Base-by-base conservation (phyloP, 2,329 filamentous ascomycete species). In the Venturia carpophila region DNA sequence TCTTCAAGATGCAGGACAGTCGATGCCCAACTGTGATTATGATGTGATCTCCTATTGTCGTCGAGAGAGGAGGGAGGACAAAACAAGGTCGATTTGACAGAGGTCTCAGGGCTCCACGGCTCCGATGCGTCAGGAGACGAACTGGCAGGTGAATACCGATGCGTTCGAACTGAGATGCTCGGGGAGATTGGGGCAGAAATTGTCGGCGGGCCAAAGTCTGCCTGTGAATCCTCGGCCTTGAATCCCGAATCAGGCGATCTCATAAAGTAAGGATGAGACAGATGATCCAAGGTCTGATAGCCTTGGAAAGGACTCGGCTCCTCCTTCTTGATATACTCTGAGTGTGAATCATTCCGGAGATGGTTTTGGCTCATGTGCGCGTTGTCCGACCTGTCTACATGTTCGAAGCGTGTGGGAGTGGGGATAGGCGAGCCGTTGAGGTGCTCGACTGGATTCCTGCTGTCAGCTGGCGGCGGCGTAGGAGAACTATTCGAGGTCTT, bases 311-410 rank as follows among this genome's bases (percentile, higher is more conserved):
- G 30, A 56, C 52, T 56, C 7, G 52, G 52, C 15, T 56, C 27
- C 52, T 56, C 52, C 27, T 56, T 34, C 52, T 56, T 56, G 52
- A 56, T 56, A 19, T 37, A 56, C 5, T 34, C 27, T 37, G 52
- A 19, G 13, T 56, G 52, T 37, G 52, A 56, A 56, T 56, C 52
- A 13, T 34, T 56, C 17, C 27, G 52, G 27, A 56, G 30, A n/a
- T 56, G 52, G n/a, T 19, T 19, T 37, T 37, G 52, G 13, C 11
- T n/a, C 7, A 15, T 6, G 30, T 1, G 4, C 27, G n/a, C 30
- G 15, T 13, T 37, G 10, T 19, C 27, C 19, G 19, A 37, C 19
- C 30, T 37, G 27, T 56, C 52, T 37, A 13, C 17, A 17, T 56
- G 3, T 56, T 56, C 52, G 13, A 27, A n/a, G 11, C 24, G 30